Evolutionary conservation across 768 basidiomycete species (phyloP).

Genomic region (Termitomyces bulborhizus): DNA sequence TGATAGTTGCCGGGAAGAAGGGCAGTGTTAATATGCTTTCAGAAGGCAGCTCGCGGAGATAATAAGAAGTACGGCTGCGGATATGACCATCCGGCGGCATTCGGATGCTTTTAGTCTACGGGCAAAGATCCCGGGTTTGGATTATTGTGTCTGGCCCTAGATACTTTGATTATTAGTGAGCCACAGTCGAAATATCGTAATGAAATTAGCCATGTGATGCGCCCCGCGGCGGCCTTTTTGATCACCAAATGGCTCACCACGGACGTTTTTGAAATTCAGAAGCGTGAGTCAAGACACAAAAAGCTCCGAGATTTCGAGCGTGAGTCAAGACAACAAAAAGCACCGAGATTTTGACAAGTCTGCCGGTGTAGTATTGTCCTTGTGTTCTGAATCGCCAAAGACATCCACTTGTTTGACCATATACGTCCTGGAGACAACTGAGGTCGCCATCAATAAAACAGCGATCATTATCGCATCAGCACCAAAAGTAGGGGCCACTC

Average conservation of each 20-base stretch:
- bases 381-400: neutral
- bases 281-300: slow-evolving; percentile 4
- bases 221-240: too few species aligned
- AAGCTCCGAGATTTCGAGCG: slow-evolving; percentile 5
- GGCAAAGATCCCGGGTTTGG: neutral
- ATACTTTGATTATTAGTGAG: neutral
- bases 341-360: slow-evolving; percentile 1
- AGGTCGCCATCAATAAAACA: too few species aligned
- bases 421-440: too few species aligned
- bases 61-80: slow-evolving; percentile 2
- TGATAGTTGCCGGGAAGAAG: neutral
- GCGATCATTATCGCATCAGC: neutral
- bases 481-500: neutral
- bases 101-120: neutral
- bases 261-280: slow-evolving; percentile 9
- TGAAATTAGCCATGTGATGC: slow-evolving; percentile 8
- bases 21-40: neutral
- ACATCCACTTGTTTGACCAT: neutral
- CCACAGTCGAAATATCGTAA: neutral
- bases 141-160: neutral
- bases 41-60: slow-evolving; percentile 6
- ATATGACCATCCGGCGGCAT: slow-evolving; percentile 7
- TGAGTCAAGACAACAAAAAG: slow-evolving; percentile 4
- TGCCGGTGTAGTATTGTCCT: neutral
- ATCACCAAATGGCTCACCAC: neutral